phyloP scores from a whole-genome alignment of 495 filamentous ascomycete species.

The Pseudevernia furfuracea region DNA sequence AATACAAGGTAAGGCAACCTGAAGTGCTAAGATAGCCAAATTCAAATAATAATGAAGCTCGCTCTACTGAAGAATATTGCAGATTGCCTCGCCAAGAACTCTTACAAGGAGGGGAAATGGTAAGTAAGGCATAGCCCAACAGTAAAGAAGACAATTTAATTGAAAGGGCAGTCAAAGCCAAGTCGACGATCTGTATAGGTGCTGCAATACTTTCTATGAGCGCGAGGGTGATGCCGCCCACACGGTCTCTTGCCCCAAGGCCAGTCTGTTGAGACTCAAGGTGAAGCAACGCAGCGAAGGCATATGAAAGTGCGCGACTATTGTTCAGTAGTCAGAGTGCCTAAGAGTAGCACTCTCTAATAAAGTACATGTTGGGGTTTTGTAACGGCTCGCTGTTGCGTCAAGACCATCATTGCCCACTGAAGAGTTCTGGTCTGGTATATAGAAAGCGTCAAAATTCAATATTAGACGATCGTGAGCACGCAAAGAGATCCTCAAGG shows the following conservation, averaged over 20 bases:
- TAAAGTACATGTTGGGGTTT: not conserved
- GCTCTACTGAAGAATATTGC: slow-evolving; percentile 17
- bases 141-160: not conserved
- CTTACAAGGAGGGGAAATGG: slow-evolving; percentile 84
- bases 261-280: slow-evolving; percentile 68
- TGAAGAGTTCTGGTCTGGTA: slow-evolving; percentile 54
- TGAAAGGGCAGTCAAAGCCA: slow-evolving; percentile 39
- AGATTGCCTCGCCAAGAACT: slow-evolving; percentile 80
- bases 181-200: slow-evolving; percentile 90
- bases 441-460: slow-evolving; percentile 59
- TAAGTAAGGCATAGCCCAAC: not conserved
- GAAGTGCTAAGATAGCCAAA: slow-evolving; percentile 4
- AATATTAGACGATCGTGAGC: slow-evolving; percentile 98
- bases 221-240: slow-evolving; percentile 67
- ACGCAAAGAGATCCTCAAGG: slow-evolving; percentile 72
- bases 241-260: slow-evolving; percentile 79
- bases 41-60: slow-evolving; percentile 19
- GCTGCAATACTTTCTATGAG: slow-evolving; percentile 84
- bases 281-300: slow-evolving; percentile 69
- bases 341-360: not conserved
- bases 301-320: slow-evolving; percentile 16
- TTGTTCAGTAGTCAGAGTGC: slow-evolving; percentile 1
- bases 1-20: slow-evolving; percentile 62
- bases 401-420: slow-evolving; percentile 45
- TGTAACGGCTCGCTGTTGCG: slow-evolving; percentile 46